Conservation (phyloP, 108 stramenopile genomes). For the Poteriospumella lacustris region DNA sequence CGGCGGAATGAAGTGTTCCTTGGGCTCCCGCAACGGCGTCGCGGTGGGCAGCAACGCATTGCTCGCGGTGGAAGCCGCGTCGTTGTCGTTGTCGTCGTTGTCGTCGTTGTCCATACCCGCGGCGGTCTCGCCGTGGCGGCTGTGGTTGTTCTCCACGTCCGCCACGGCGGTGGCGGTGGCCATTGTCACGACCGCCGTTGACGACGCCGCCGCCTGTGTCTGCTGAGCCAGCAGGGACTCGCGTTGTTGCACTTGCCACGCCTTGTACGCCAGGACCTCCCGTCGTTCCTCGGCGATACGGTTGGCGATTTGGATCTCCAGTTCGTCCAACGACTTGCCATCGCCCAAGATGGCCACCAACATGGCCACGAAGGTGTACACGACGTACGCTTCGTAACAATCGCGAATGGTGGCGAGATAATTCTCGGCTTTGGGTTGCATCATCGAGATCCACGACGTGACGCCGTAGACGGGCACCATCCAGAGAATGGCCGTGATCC, state of each 20-base stretch:
- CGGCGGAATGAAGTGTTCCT: conserved; percentile 64
- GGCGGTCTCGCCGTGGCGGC: not conserved
- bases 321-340: conserved; percentile 68
- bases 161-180: not conserved
- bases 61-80: too few relatives aligned
- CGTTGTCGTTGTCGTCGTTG: not conserved
- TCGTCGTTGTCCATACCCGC: too few relatives aligned
- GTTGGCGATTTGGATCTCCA: conserved; percentile 42
- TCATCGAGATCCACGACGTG: conserved; percentile 74
- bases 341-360: conserved; percentile 75
- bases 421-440: conserved; percentile 64
- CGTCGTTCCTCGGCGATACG: not conserved
- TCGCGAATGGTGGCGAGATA: conserved; percentile 80
- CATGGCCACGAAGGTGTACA: conserved; percentile 78
- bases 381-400: conserved; percentile 80
- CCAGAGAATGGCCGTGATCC: conserved; percentile 83
- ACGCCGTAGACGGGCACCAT: conserved; percentile 75
- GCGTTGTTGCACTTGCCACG: too few relatives aligned
- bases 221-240: not conserved
- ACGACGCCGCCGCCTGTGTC: too few relatives aligned
- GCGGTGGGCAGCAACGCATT: not conserved
- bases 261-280: too few relatives aligned
- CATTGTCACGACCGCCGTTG: not conserved
- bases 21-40: conserved; percentile 50
- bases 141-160: not conserved